Evolutionary conservation across 1,139 yeast genomes (phyloP).

Genomic region (Maudiozyma humilis): DNA sequence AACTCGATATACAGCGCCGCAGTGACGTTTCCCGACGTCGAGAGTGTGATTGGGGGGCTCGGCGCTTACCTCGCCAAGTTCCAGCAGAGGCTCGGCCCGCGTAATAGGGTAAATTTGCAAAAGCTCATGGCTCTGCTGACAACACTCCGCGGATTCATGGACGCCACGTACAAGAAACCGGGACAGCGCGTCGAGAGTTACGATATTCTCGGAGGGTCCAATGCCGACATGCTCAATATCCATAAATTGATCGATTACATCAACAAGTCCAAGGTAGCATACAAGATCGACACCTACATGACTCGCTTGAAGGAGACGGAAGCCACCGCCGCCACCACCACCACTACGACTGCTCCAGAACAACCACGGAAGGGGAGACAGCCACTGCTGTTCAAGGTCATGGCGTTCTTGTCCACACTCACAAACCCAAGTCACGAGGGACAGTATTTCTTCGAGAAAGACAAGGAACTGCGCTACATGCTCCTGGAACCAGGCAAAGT

Average conservation of each 20-base stretch:
- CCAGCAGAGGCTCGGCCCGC: constrained; percentile 54
- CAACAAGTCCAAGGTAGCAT: constrained; percentile 65
- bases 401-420: constrained; percentile 56
- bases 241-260: constrained; percentile 60
- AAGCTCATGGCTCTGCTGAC: constrained; percentile 56
- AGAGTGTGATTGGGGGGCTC: constrained; percentile 36
- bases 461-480: constrained; percentile 50
- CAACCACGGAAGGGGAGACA: constrained; percentile 11
- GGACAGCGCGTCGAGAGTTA: constrained; percentile 47
- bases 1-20: constrained; percentile 59
- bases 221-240: constrained; percentile 66
- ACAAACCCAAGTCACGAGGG: constrained; percentile 80
- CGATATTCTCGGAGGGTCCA: constrained; percentile 48
- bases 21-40: constrained; percentile 45
- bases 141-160: constrained; percentile 42
- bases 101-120: constrained; percentile 61
- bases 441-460: constrained; percentile 52
- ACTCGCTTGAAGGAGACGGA: constrained; percentile 26
- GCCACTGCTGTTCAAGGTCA: constrained; percentile 60
- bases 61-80: constrained; percentile 53
- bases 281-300: constrained; percentile 70
- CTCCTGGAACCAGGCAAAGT: constrained; percentile 71
- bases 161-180: constrained; percentile 31
- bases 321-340: constrained; percentile 10
- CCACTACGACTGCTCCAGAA: constrained; percentile 8